phyloP scores from a whole-genome alignment of 352 stramenopile genomes.

The Pythium oligandrum region DNA sequence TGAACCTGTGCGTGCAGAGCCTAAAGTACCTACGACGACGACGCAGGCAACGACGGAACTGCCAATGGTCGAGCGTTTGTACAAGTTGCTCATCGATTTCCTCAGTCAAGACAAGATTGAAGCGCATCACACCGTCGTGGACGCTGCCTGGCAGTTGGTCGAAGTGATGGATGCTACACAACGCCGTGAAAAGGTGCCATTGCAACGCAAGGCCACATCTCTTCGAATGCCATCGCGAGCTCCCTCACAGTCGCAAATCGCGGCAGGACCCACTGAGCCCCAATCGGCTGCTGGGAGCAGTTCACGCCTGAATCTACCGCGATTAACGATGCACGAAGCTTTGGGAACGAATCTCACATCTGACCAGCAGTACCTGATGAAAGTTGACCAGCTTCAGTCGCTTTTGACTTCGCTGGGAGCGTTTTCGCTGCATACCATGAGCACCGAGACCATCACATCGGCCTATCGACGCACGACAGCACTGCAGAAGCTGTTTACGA shows the following conservation, averaged over 20 bases:
- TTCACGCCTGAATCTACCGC: too few species aligned
- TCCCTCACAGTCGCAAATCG: neutral
- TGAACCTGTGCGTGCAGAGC: too few species aligned
- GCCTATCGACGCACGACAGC: conserved; percentile 41
- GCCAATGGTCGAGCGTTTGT: too few species aligned
- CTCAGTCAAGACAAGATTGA: too few species aligned
- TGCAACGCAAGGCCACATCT: neutral
- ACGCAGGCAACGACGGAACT: too few species aligned
- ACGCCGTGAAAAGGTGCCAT: conserved; percentile 15
- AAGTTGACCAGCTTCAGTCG: conserved; percentile 60
- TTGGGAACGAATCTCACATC: conserved; percentile 16
- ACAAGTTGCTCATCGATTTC: too few species aligned
- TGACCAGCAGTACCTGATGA: conserved; percentile 61
- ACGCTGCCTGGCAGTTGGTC: conserved; percentile 47
- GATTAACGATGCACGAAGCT: too few species aligned
- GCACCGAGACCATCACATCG: conserved; percentile 42
- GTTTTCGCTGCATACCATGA: conserved; percentile 44
- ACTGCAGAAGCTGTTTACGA: conserved; percentile 39
- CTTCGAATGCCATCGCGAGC: too few species aligned
- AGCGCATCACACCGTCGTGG: conserved; percentile 13
- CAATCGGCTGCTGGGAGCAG: neutral
- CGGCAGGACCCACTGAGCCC: conserved; percentile 8
- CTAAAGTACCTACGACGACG: too few species aligned
- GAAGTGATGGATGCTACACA: conserved; percentile 37
- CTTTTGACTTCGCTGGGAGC: conserved; percentile 31